A percentile compares a stretch with the other conserved stretches of the same genome.
These are phyloP conservation scores for Kazachstania psychrophila DNA, from an alignment of 805 yeast species.

Conservation along the genomic window DNA sequence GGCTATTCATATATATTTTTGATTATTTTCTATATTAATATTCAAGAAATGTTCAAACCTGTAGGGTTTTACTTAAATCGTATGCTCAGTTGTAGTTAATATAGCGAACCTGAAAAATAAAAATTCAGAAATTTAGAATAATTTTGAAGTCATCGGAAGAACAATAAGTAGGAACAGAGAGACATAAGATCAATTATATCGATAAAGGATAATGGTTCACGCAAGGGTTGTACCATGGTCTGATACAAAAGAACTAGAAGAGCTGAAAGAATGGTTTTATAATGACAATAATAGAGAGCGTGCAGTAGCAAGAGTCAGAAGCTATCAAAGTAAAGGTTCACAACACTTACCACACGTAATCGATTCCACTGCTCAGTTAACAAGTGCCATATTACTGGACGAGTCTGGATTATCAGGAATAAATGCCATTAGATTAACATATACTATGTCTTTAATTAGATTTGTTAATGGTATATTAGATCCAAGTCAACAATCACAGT, in stretches of 20 bases:
- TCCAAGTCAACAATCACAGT: constrained; percentile 69
- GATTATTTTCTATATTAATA: too few relatives aligned
- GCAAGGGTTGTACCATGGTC: constrained; percentile 34
- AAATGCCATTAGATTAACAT: constrained; percentile 42
- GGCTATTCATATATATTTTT: too few relatives aligned
- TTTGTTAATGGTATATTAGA: constrained; percentile 90
- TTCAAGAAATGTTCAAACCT: too few relatives aligned
- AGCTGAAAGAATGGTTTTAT: constrained; percentile 46
- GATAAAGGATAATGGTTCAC: constrained; percentile 14
- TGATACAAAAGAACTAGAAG: constrained; percentile 34
- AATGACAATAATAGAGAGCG: constrained; percentile 28
- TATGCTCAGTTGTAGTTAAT: too few relatives aligned
- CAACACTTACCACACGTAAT: constrained; percentile 57
- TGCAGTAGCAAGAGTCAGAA: constrained; percentile 45
- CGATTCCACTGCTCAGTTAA: constrained; percentile 53
- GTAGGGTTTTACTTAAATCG: too few relatives aligned
- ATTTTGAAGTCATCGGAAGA: neutral
- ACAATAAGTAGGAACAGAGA: neutral
- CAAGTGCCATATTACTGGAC: constrained; percentile 41
- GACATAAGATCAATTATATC: neutral
- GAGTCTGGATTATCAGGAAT: constrained; percentile 15
- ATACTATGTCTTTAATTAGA: constrained; percentile 66
- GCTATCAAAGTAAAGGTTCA: constrained; percentile 48
- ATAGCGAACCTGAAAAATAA: too few relatives aligned
- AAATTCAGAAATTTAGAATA: too few relatives aligned